phyloP scores from a whole-genome alignment of 31 red algal genomes.

The Pterothamnion heteromorphum region DNA sequence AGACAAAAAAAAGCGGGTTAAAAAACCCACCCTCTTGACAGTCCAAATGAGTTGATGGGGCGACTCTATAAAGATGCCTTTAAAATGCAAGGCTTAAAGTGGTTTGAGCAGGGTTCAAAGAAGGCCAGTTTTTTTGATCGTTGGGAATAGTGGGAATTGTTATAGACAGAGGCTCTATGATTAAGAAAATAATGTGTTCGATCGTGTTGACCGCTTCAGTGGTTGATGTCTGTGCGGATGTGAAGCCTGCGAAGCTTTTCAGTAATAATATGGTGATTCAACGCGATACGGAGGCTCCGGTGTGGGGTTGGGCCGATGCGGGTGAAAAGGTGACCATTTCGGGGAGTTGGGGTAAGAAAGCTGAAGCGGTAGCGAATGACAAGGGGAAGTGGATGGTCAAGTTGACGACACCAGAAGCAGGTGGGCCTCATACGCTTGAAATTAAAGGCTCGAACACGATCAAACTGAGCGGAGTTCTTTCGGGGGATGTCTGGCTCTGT shows the following conservation, averaged over 20 bases:
- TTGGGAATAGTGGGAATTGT: too few species aligned
- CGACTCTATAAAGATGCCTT: too few species aligned
- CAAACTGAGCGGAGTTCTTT: not conserved
- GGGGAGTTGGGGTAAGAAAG: not conserved
- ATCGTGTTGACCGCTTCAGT: too few species aligned
- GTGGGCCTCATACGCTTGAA: not conserved
- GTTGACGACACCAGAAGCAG: not conserved
- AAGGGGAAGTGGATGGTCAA: not conserved
- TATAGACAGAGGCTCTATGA: too few species aligned
- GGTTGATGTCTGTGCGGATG: not conserved
- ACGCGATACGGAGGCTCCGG: not conserved
- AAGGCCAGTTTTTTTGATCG: too few species aligned
- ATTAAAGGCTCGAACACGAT: not conserved
- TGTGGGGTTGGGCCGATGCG: not conserved
- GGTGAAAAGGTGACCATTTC: not conserved
- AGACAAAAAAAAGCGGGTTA: too few species aligned
- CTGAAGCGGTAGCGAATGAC: not conserved
- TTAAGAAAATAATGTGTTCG: too few species aligned
- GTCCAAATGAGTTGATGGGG: too few species aligned
- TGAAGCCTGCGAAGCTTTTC: not conserved
- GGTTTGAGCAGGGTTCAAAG: too few species aligned
- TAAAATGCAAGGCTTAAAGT: too few species aligned
- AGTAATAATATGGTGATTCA: not conserved
- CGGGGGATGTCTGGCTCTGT: conserved; percentile 16
- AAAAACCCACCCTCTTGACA: too few species aligned